A percentile compares a stretch with the other conserved stretches of the same genome.
These are phyloP conservation scores for Penicillium psychrofluorescens DNA, from an alignment of 495 filamentous ascomycete genomes.

Conservation along the genomic window DNA sequence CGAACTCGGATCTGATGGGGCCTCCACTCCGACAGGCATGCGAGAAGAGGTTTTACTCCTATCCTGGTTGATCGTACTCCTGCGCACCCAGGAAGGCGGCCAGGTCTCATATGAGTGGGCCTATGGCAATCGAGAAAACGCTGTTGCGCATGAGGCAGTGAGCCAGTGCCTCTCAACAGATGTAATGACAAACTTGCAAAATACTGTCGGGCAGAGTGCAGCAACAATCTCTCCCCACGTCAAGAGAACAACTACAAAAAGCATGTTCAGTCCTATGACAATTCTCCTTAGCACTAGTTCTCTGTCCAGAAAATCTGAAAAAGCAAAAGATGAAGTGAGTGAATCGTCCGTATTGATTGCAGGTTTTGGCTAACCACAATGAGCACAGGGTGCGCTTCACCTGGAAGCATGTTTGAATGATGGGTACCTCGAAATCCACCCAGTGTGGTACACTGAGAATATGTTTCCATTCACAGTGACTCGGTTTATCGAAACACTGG, in stretches of 20 bases:
- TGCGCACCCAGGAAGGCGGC: conserved; percentile 30
- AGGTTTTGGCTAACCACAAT: neutral
- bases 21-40: conserved; percentile 16
- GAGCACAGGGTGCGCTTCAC: conserved; percentile 8
- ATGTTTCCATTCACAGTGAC: conserved; percentile 27
- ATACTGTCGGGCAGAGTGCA: conserved; percentile 10
- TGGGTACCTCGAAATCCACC: conserved; percentile 16
- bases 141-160: neutral
- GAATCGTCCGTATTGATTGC: no score
- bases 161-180: conserved; percentile 10
- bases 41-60: conserved; percentile 32
- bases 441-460: conserved; percentile 20
- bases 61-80: conserved; percentile 37
- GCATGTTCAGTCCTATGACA: neutral
- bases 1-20: conserved; percentile 11
- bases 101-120: conserved; percentile 32
- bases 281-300: conserved; percentile 26
- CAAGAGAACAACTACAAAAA: neutral
- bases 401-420: conserved; percentile 19
- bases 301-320: conserved; percentile 10
- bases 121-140: conserved; percentile 8
- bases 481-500: conserved; percentile 20
- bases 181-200: conserved; percentile 18
- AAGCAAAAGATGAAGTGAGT: conserved; percentile 21
- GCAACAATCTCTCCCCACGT: conserved; percentile 15